phyloP scores from a whole-genome alignment of 768 basidiomycete genomes.

The Leccinum incarnatum region DNA sequence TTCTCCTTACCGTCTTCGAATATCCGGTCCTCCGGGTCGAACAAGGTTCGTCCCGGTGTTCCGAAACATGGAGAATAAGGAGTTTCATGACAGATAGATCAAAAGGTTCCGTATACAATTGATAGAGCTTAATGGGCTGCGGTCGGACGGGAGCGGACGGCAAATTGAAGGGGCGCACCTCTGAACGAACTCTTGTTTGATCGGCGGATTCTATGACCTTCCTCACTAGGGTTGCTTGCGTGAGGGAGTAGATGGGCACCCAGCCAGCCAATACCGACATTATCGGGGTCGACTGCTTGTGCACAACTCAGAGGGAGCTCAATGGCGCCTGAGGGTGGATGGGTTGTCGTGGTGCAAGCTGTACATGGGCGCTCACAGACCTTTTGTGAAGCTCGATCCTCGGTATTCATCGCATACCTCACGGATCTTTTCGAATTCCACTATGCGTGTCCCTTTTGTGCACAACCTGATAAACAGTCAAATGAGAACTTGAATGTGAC shows the following conservation, averaged over 20 bases:
- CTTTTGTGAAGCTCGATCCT: constrained; percentile 77
- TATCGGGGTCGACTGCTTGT: constrained; percentile 70
- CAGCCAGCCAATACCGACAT: constrained; percentile 55
- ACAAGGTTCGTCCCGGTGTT: constrained; percentile 85
- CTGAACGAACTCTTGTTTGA: constrained; percentile 65
- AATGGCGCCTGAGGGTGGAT: constrained; percentile 60
- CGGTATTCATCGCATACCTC: constrained; percentile 91
- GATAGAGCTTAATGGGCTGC: constrained; percentile 64
- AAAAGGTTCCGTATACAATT: constrained; percentile 83
- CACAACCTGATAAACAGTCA: constrained; percentile 58
- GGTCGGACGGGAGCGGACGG: constrained; percentile 9
- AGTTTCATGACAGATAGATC: constrained; percentile 81
- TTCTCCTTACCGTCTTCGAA: constrained; percentile 66
- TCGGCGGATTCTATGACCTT: constrained; percentile 59
- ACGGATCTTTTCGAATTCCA: constrained; percentile 79
- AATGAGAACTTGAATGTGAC: constrained; percentile 1
- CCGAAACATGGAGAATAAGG: constrained; percentile 89
- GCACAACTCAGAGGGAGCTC: constrained; percentile 86
- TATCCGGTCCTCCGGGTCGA: constrained; percentile 73
- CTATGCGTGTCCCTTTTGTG: constrained; percentile 69
- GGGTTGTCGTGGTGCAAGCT: background rate
- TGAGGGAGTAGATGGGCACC: constrained; percentile 45
- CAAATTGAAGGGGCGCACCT: constrained; percentile 49
- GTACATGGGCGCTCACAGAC: constrained; percentile 36
- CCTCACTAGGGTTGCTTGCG: constrained; percentile 56